Conservation (phyloP, 2,329 filamentous ascomycete genomes). For the Byssothecium circinans region DNA sequence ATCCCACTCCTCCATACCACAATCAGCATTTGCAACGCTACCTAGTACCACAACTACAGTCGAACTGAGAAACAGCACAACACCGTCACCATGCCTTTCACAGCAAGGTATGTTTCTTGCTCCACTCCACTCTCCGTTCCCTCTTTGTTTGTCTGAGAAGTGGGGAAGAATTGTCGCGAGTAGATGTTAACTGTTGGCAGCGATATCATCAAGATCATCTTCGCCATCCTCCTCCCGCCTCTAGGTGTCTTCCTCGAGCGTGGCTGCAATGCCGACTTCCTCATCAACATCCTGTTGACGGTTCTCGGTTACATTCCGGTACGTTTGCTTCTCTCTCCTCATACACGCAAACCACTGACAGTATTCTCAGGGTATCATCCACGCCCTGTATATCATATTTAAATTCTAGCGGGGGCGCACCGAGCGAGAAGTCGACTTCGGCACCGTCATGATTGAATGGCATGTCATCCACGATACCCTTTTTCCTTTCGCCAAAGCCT, state of each 20-base stretch:
- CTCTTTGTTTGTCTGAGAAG: background rate
- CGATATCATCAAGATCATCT: constrained; percentile 79
- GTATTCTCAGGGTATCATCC: constrained; percentile 67
- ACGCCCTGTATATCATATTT: constrained; percentile 90
- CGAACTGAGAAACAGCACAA: background rate
- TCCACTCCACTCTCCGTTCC: constrained; percentile 4
- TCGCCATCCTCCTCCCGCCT: constrained; percentile 87
- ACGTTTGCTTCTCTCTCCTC: constrained; percentile 7
- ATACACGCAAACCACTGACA: constrained; percentile 15
- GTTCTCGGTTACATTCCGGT: constrained; percentile 61
- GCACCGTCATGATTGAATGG: constrained; percentile 10
- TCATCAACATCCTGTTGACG: constrained; percentile 92
- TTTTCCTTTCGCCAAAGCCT: constrained; percentile 14
- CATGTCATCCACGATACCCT: constrained; percentile 39
- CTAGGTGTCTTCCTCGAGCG: constrained; percentile 93
- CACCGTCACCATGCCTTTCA: constrained; percentile 60
- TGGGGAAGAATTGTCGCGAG: constrained; percentile 3
- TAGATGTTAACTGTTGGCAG: constrained; percentile 44
- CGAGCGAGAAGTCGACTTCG: constrained; percentile 8
- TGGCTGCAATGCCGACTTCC: constrained; percentile 80
- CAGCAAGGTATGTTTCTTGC: constrained; percentile 52
- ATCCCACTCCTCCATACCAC: background rate
- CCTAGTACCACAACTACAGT: background rate
- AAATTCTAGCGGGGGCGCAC: constrained; percentile 66
- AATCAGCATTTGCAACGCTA: background rate